A percentile compares a stretch with the other conserved stretches of the same genome.
These are phyloP conservation scores for Ascoidea tarda DNA, from an alignment of 805 yeast genomes.

Conservation along the genomic window DNA sequence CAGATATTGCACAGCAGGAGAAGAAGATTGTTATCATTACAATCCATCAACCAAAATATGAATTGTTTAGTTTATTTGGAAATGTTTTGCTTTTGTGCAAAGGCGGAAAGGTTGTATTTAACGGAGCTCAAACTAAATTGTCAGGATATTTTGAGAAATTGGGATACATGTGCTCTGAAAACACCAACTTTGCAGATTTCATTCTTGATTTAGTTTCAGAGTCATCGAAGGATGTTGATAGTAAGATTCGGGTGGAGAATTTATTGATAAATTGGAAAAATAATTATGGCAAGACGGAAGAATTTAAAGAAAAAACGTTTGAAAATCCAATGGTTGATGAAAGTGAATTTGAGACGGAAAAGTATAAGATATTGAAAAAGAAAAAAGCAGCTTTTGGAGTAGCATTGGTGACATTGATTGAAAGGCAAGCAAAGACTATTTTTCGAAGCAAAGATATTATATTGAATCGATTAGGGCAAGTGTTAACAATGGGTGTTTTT, in stretches of 20 bases:
- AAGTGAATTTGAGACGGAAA: slow-evolving; percentile 22
- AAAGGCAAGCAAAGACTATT: slow-evolving; percentile 12
- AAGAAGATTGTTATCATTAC: slow-evolving; percentile 62
- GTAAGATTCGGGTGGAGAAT: not conserved
- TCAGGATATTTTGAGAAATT: slow-evolving; percentile 27
- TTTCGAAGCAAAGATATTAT: slow-evolving; percentile 39
- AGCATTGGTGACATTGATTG: not conserved
- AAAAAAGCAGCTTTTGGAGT: slow-evolving; percentile 20
- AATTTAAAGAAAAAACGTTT: slow-evolving; percentile 8
- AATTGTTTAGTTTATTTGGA: slow-evolving; percentile 51
- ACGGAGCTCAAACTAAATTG: slow-evolving; percentile 39
- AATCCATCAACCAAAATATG: slow-evolving; percentile 74
- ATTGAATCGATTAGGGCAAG: slow-evolving; percentile 50
- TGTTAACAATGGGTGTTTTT: slow-evolving; percentile 49
- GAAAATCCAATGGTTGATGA: slow-evolving; percentile 23
- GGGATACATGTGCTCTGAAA: slow-evolving; percentile 43
- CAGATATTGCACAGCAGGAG: slow-evolving; percentile 34
- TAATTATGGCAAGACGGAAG: not conserved
- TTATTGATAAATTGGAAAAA: not conserved
- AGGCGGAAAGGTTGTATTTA: slow-evolving; percentile 46
- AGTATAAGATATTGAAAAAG: slow-evolving; percentile 16
- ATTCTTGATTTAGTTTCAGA: slow-evolving; percentile 55
- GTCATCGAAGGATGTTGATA: not conserved
- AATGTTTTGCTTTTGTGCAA: slow-evolving; percentile 58
- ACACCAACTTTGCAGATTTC: slow-evolving; percentile 62